Evolutionary conservation across 805 yeast genomes (phyloP), one percentile per base, ranked within the genome.

Genomic region (Myxozyma kluyveri): DNA sequence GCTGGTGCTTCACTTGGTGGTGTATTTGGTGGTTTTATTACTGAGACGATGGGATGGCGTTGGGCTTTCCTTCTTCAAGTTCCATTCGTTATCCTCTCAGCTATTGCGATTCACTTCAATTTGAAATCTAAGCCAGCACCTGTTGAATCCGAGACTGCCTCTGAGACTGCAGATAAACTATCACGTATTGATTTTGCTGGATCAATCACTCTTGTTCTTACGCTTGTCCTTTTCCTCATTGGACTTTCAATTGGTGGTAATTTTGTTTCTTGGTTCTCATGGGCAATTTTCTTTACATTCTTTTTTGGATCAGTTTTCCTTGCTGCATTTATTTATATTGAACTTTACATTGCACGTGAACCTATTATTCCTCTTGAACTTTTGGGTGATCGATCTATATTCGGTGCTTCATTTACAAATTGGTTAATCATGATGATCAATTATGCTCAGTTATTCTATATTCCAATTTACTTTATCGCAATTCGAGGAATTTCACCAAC

Each of bases 401-500:
- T 82, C 35, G 75, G 84, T 14, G 81, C 88, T 0, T 81, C 88
- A 0, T 70, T 86, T 53, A 76, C 84, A 42, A 83, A 83, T 67
- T 82, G 87, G 82, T 82, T 85, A 61, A 73, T 76, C 67, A 81
- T 87, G 6, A 86, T 86, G 85, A 75, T 81, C 1, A 76, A 78
- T 22, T 85, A 78, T 65, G 72, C 88, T 1, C 74, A 75, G 58
- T 65, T 87, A 48, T 88, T 75, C 68, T 87, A 82, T 67, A 73
- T 82, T 3, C 96, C 96, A 1, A 74, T 88, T 21, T 85, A 74
- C 63, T 82, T 78, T 68, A 69, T 78, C 14, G 69, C 86, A 0
- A 85, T 81, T 2, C 64, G 75, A 57, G 75, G 73, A 10, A 65
- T 79, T 36, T 63, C 77, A 5, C 77, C 87, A 2, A 76, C 83